These are phyloP conservation scores for Pyricularia pennisetigena DNA, from an alignment of 2,329 filamentous ascomycete species.

Conservation along the genomic window DNA sequence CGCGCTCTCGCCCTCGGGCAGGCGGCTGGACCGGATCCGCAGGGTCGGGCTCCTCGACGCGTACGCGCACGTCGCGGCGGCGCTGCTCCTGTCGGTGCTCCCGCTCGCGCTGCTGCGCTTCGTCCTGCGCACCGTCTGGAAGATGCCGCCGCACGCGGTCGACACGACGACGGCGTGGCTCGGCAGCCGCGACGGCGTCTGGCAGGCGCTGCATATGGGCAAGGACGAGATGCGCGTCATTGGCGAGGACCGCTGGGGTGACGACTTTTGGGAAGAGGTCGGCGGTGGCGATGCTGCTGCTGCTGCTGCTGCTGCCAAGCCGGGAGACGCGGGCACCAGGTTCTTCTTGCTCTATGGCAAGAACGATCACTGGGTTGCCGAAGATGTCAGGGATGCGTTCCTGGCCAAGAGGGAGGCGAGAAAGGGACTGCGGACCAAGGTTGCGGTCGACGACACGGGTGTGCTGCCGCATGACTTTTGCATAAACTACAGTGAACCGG, in stretches of 20 bases:
- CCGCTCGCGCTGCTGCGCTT: conserved; percentile 29
- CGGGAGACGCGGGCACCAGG: conserved; percentile 17
- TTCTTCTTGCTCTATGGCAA: conserved; percentile 52
- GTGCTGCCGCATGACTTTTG: conserved; percentile 53
- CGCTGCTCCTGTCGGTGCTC: conserved; percentile 28
- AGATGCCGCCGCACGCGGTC: conserved; percentile 38
- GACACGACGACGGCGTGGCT: conserved; percentile 43
- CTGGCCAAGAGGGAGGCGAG: conserved; percentile 28
- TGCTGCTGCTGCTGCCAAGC: conserved; percentile 12
- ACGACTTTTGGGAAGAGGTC: conserved; percentile 44
- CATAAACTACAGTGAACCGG: conserved; percentile 35
- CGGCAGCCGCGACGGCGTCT: conserved; percentile 44
- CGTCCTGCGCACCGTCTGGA: conserved; percentile 27
- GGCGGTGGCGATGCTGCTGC: conserved; percentile 19
- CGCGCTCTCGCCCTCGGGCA: conserved; percentile 49
- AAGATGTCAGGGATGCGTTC: conserved; percentile 44
- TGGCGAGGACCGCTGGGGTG: conserved; percentile 46
- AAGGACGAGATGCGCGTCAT: conserved; percentile 52
- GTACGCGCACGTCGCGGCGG: conserved; percentile 29
- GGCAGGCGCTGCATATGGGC: conserved; percentile 49
- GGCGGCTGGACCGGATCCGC: conserved; percentile 34
- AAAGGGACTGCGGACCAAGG: conserved; percentile 28
- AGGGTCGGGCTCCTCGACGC: conserved; percentile 29
- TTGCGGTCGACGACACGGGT: conserved; percentile 42
- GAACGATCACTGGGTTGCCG: conserved; percentile 53